A percentile compares a stretch with the other conserved stretches of the same genome.
These are phyloP conservation scores for Rhodosporidiobolus sp. DNA, from an alignment of 768 basidiomycete genomes.

Conservation along the genomic window DNA sequence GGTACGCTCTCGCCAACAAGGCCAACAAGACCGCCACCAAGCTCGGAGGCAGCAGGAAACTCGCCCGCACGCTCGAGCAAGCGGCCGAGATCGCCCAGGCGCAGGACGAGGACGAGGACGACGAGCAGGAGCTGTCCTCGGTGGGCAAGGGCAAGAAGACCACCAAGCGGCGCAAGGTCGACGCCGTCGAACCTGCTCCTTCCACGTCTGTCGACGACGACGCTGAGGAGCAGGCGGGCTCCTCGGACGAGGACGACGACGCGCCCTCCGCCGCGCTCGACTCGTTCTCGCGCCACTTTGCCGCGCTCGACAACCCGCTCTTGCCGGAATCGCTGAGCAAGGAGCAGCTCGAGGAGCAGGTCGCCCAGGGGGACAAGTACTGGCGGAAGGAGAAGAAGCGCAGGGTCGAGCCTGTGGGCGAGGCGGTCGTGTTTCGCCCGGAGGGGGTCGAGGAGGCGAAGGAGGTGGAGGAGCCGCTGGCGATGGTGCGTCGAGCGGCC, in stretches of 20 bases:
- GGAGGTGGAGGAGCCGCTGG: neutral
- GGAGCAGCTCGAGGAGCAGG: constrained; percentile 5
- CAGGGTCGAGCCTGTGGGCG: neutral
- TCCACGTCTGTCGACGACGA: neutral
- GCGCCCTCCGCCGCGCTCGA: neutral
- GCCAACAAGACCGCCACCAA: neutral
- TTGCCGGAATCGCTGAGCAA: constrained; percentile 1
- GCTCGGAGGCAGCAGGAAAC: neutral
- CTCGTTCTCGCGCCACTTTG: constrained; percentile 18
- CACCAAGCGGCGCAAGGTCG: neutral
- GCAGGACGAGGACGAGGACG: neutral
- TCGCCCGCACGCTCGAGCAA: neutral
- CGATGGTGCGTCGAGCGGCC: constrained; percentile 1
- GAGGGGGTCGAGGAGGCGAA: constrained; percentile 1
- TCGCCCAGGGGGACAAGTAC: neutral
- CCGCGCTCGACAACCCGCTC: neutral
- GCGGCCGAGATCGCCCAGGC: neutral
- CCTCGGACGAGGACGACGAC: neutral
- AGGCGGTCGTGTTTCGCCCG: neutral
- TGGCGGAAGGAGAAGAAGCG: constrained; percentile 3
- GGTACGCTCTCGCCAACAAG: constrained; percentile 30
- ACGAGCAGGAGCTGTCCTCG: neutral
- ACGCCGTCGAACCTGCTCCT: neutral
- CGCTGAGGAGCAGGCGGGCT: neutral
- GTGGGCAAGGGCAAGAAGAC: constrained; percentile 2